Conservation (phyloP, 805 yeast species). For the Saccharomycopsis fermentans region DNA sequence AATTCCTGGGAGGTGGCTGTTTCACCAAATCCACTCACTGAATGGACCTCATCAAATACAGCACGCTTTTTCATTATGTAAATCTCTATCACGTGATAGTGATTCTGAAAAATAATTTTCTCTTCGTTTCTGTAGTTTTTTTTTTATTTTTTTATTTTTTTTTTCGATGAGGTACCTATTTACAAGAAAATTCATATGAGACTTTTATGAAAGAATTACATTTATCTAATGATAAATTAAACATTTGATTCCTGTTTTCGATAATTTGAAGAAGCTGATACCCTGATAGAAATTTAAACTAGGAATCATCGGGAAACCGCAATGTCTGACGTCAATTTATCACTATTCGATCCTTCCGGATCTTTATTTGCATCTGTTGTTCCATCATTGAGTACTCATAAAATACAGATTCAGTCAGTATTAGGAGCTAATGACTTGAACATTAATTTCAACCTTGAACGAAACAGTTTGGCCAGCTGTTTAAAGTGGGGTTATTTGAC, state of each 20-base stretch:
- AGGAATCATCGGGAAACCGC: background rate
- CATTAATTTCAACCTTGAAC: constrained; percentile 43
- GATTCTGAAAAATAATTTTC: background rate
- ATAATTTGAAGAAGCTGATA: background rate
- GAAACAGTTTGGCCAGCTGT: constrained; percentile 38
- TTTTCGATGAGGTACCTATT: constrained; percentile 1
- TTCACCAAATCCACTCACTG: no score
- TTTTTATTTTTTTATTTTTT: background rate
- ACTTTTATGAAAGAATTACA: no score
- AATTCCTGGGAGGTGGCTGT: no score
- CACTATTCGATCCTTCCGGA: constrained; percentile 55
- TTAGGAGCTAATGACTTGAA: constrained; percentile 28
- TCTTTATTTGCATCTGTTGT: constrained; percentile 53
- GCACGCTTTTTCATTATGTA: no score
- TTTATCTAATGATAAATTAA: no score
- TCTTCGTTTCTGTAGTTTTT: background rate
- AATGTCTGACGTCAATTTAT: constrained; percentile 23
- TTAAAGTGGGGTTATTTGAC: constrained; percentile 41
- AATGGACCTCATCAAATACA: no score
- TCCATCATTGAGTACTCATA: constrained; percentile 62
- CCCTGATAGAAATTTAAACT: background rate
- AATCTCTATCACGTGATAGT: no score
- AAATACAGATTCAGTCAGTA: constrained; percentile 52
- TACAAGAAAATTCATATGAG: background rate
- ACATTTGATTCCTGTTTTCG: background rate